Evolutionary conservation across 2,329 filamentous ascomycete genomes (phyloP), one percentile per base, ranked within the genome.

Genomic region (Paraphoma chrysanthemicola): DNA sequence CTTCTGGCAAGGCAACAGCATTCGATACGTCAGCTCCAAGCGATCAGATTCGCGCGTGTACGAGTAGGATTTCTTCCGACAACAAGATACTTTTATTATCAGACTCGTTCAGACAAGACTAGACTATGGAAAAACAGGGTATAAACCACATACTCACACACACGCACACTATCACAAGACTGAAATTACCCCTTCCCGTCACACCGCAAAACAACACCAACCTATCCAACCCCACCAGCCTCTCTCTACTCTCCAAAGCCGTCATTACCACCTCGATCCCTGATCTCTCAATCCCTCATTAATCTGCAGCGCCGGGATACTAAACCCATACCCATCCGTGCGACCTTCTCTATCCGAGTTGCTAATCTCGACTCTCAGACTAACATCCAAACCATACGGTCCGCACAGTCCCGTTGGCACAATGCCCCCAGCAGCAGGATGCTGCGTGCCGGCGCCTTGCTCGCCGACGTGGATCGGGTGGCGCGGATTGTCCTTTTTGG

Each of bases 391-490:
- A 0, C 81, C 81, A 57, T 77, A 75, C 10, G 62, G 59, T 2
- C 81, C 81, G 38, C 78, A 78, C 6, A 83, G 66, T 1, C 80
- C 79, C 4, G 73, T 80, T 59, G 72, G 70, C 44, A 57, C 59
- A 29, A 82, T 51, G 5, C 80, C 81, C 38, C 63, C 66, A 0
- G 92, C 90, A 11, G 93, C 91, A 55, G 86, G 87, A 79, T 97
- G 93, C 30, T 79, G 80, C 0, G 92, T 93, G 3, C 94, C 94
- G 0, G 91, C 91, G 45, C 84, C 80, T n/a, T 87, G 77, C 74
- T 97, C 94, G 45, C 94, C 93, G 4, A 79, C 78, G 72, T 93
- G 90, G 39, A 97, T 82, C 23, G 89, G 86, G 1, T 85, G 81
- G 69, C 93, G 90, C 30, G 78, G 75, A 56, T 83, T 83, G 16